Conservation (phyloP, 148 eudicot species). For the Rhododendron henanense region DNA sequence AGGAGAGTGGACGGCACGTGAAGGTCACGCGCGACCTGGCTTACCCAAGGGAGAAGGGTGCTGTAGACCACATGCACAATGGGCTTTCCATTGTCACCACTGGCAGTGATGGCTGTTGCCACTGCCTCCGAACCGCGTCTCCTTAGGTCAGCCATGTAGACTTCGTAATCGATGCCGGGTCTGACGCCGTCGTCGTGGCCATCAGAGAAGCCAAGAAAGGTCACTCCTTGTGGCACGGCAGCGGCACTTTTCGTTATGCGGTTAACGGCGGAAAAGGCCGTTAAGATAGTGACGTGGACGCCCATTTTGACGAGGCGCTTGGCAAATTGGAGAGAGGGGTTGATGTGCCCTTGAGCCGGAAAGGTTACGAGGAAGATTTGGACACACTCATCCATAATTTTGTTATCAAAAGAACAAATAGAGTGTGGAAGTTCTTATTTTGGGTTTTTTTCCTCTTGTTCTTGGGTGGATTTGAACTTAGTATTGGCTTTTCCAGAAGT, state of each 20-base stretch:
- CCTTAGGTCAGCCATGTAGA: slow-evolving; percentile 15
- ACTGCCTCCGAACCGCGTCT: slow-evolving; percentile 19
- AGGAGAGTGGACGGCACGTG: slow-evolving; percentile 36
- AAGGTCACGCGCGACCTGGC: slow-evolving; percentile 33
- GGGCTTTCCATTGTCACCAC: slow-evolving; percentile 22
- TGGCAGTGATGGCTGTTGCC: slow-evolving; percentile 9
- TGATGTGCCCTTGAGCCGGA: slow-evolving; percentile 52
- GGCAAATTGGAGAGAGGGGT: slow-evolving; percentile 56
- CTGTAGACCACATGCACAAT: slow-evolving; percentile 36
- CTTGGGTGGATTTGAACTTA: background rate
- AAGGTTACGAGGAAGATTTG: slow-evolving; percentile 34
- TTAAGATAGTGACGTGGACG: slow-evolving; percentile 37
- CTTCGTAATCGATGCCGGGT: background rate
- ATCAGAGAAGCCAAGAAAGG: slow-evolving; percentile 22
- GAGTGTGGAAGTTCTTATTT: background rate
- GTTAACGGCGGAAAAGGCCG: slow-evolving; percentile 21
- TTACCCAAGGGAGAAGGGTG: slow-evolving; percentile 39
- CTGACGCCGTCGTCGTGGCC: slow-evolving; percentile 27
- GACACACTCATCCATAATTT: background rate
- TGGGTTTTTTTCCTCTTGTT: background rate
- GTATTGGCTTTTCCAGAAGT: background rate
- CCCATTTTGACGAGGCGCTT: slow-evolving; percentile 33
- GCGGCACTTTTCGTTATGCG: background rate
- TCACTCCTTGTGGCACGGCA: background rate
- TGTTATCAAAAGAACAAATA: background rate